Evolutionary conservation across 257 asterid species (phyloP).

Genomic region (Gentiana dahurica): DNA sequence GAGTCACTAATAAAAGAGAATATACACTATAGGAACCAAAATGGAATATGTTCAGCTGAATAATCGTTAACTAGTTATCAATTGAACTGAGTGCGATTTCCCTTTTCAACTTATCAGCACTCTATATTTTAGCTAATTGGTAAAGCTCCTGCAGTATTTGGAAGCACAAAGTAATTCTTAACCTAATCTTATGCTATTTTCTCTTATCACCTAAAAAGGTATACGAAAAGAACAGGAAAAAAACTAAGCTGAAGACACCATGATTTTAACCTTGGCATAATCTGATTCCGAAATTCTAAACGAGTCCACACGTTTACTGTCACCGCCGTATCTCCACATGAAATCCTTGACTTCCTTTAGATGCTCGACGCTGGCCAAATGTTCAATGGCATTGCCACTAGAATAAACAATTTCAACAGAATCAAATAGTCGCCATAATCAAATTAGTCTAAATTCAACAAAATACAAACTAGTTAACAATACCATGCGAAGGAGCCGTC

Average conservation of each 20-base stretch:
- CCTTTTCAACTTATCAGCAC: no score
- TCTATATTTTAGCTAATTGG: no score
- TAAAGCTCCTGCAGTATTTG: no score
- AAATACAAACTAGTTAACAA: slow-evolving; percentile 3
- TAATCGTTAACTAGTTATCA: no score
- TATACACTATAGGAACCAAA: no score
- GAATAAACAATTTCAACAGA: slow-evolving; percentile 6
- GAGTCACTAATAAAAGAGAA: no score
- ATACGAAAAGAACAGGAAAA: neutral
- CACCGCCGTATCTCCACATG: slow-evolving; percentile 77
- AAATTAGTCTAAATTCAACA: no score
- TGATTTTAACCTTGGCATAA: slow-evolving; percentile 40
- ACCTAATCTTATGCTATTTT: neutral
- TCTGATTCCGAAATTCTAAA: slow-evolving; percentile 50
- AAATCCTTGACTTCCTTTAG: slow-evolving; percentile 66
- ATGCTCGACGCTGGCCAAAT: slow-evolving; percentile 76
- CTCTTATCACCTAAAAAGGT: no score
- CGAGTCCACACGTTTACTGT: slow-evolving; percentile 41
- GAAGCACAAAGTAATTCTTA: neutral
- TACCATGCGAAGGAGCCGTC: slow-evolving; percentile 55
- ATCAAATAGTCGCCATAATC: neutral
- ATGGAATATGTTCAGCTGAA: no score
- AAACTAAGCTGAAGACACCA: neutral
- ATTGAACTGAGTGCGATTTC: no score
- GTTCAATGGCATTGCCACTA: slow-evolving; percentile 58